phyloP scores from a whole-genome alignment of 306 rosid genomes.

The Lathyrus tuberosus region DNA sequence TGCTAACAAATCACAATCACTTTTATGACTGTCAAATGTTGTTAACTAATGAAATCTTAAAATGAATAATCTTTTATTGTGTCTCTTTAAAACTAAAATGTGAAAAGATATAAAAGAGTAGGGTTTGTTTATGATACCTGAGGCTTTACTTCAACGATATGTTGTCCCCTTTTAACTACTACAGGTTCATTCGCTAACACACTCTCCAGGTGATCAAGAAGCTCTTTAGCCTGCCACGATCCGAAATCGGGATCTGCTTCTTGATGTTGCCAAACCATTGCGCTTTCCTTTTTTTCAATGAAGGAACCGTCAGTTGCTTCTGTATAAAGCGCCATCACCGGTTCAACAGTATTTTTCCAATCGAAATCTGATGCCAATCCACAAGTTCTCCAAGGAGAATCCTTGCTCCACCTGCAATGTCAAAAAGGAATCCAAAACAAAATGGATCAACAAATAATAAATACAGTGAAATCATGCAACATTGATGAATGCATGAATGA shows the following conservation, averaged over 20 bases:
- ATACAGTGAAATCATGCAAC: not conserved
- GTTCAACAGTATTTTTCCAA: constrained; percentile 64
- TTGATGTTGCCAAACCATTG: constrained; percentile 76
- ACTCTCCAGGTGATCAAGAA: constrained; percentile 74
- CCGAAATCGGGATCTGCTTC: constrained; percentile 71
- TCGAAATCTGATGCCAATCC: constrained; percentile 51
- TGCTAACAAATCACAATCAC: not conserved
- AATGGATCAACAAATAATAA: not conserved
- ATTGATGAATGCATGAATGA: not conserved
- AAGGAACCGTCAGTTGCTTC: constrained; percentile 85
- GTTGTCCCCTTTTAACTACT: constrained; percentile 69
- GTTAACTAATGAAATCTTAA: not conserved
- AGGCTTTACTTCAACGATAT: constrained; percentile 78
- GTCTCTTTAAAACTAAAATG: not conserved
- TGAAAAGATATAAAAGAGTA: not conserved
- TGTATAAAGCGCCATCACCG: constrained; percentile 75
- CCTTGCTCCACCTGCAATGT: constrained; percentile 56
- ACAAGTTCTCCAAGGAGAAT: constrained; percentile 60
- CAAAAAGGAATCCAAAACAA: not conserved
- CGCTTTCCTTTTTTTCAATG: constrained; percentile 74
- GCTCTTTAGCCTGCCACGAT: constrained; percentile 74
- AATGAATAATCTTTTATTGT: not conserved
- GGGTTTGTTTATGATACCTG: constrained; percentile 49
- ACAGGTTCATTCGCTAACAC: constrained; percentile 81
- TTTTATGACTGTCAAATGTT: not conserved